phyloP scores from a whole-genome alignment of 176 grass and related monocot genomes.

The Ampelocalamus luodianensis region DNA sequence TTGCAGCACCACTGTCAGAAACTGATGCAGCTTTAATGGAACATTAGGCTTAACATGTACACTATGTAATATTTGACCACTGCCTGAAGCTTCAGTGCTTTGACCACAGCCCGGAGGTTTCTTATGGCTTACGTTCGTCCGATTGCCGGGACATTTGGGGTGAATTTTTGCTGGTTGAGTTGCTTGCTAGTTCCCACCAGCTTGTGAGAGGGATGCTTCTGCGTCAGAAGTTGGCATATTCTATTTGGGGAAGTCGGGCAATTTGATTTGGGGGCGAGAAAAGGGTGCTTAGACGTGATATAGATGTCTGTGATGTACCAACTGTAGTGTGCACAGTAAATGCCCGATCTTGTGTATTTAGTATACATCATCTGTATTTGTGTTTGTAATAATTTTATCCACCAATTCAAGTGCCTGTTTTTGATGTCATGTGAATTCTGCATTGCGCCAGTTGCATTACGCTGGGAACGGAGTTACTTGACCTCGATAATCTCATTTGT shows the following conservation, averaged over 20 bases:
- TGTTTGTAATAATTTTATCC: conserved; percentile 56
- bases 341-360: conserved; percentile 45
- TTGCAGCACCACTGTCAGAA: conserved; percentile 89
- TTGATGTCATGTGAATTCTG: background rate
- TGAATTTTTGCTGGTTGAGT: conserved; percentile 44
- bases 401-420: conserved; percentile 2
- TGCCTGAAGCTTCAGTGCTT: conserved; percentile 36
- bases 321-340: conserved; percentile 38
- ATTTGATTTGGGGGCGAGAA: background rate
- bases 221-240: conserved; percentile 2
- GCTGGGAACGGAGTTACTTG: background rate
- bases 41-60: conserved; percentile 58
- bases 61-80: conserved; percentile 44
- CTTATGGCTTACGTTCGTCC: conserved; percentile 18
- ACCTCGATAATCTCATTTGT: background rate
- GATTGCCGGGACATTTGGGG: conserved; percentile 1
- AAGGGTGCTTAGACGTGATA: conserved; percentile 19
- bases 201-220: conserved; percentile 35
- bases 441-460: background rate
- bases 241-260: background rate
- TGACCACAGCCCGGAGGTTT: conserved; percentile 29
- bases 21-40: conserved; percentile 91
- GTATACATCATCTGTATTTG: conserved; percentile 40
- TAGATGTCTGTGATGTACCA: conserved; percentile 39
- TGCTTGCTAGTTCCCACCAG: conserved; percentile 27